A percentile compares a stretch with the other conserved stretches of the same genome.
These are phyloP conservation scores for Amylocystis lapponica DNA, from an alignment of 768 basidiomycete genomes.

Conservation along the genomic window DNA sequence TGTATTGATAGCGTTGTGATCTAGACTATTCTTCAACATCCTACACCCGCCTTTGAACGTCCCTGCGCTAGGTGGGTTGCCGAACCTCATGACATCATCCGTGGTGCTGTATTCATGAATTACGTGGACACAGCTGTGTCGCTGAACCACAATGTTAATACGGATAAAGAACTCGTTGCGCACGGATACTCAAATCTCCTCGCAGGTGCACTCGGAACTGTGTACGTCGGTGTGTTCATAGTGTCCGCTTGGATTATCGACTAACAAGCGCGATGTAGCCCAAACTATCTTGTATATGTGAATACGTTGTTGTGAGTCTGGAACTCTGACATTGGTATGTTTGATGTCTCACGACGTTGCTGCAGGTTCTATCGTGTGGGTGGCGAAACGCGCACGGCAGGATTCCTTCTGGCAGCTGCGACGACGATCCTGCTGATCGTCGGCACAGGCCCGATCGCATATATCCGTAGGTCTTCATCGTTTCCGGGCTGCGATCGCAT, in stretches of 20 bases:
- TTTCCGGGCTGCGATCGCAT: no score
- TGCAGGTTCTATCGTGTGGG: conserved; percentile 87
- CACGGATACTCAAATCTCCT: conserved; percentile 91
- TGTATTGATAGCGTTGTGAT: neutral
- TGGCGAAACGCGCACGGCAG: conserved; percentile 77
- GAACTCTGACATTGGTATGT: conserved; percentile 13
- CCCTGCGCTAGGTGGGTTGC: conserved; percentile 67
- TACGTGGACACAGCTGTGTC: conserved; percentile 83
- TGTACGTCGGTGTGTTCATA: conserved; percentile 40
- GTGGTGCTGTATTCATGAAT: neutral
- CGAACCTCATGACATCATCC: neutral
- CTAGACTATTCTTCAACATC: conserved; percentile 77
- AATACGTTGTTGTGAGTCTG: conserved; percentile 68
- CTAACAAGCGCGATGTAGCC: conserved; percentile 33
- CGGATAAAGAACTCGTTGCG: conserved; percentile 86
- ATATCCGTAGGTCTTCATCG: conserved; percentile 65
- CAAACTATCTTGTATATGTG: conserved; percentile 86
- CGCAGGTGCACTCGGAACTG: conserved; percentile 75
- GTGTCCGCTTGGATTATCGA: neutral
- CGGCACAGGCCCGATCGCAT: conserved; percentile 88
- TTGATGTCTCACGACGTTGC: neutral
- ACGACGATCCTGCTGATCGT: conserved; percentile 68
- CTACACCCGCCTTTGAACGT: conserved; percentile 85
- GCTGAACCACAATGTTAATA: conserved; percentile 82
- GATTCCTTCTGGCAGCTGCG: conserved; percentile 76